phyloP scores from a whole-genome alignment of 179 eudicot genomes.

The Gypsophila paniculata region DNA sequence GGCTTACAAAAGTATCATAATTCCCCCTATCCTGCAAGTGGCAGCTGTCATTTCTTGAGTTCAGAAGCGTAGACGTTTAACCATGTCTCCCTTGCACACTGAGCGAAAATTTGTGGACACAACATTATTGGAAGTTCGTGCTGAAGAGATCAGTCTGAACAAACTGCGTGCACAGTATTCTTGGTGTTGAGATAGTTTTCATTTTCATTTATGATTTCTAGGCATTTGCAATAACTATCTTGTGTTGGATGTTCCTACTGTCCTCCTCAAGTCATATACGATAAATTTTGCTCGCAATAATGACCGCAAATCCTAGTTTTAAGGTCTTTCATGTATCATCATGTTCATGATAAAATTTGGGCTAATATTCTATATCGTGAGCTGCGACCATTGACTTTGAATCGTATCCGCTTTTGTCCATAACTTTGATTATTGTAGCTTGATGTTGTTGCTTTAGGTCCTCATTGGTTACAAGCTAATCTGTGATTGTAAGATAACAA shows the following conservation, averaged over 20 bases:
- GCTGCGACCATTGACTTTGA: neutral
- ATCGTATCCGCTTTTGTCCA: neutral
- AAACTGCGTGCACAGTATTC: too few relatives aligned
- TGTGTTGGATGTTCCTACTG: too few relatives aligned
- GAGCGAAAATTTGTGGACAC: too few relatives aligned
- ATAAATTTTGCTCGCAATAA: too few relatives aligned
- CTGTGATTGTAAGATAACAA: neutral
- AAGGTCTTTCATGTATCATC: neutral
- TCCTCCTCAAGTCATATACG: too few relatives aligned
- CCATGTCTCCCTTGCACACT: neutral
- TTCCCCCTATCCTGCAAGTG: neutral
- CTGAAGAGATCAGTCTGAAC: too few relatives aligned
- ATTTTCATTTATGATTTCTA: too few relatives aligned
- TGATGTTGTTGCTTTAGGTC: slow-evolving; percentile 5
- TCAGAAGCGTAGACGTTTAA: neutral
- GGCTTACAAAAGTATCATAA: neutral
- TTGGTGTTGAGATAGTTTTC: too few relatives aligned
- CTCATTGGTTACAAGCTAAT: neutral
- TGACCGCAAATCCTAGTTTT: too few relatives aligned
- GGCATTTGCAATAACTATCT: too few relatives aligned
- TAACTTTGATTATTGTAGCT: neutral
- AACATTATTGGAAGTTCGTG: too few relatives aligned
- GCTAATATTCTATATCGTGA: neutral
- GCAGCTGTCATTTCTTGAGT: neutral
- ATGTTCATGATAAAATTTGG: neutral